Evolutionary conservation across 1,284 basidiomycete genomes (phyloP), one percentile per base, ranked within the genome.

Genomic region (Leccinum subfulvum): DNA sequence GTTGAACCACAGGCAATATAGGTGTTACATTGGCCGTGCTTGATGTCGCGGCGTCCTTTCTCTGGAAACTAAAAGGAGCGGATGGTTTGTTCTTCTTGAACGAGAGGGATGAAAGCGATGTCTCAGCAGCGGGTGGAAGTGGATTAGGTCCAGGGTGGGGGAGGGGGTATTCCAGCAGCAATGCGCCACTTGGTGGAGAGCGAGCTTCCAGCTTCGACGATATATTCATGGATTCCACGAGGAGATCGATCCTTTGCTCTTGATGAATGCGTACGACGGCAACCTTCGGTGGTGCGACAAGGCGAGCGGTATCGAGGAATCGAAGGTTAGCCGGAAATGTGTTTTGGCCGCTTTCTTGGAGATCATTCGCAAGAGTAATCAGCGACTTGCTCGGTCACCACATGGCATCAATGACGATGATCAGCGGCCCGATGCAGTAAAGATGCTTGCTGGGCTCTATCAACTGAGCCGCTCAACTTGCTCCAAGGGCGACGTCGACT

Each of bases 101-200:
- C 41, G 72, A 79, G 16, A 82, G 73, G n/a, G 64, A 44, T 41
- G 65, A 57, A n/a, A 76, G 59, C n/a, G 71, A 60, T 52, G 64
- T 72, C 62, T 72, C 75, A 11, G 68, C 62, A 44, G 28, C 18
- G 3, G 66, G 67, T 26, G 77, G 63, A 52, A 71, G 67, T 4
- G 73, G 63, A 26, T 73, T 67, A 1, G 75, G 69, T 60, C 75
- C 65, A 14, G 72, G 67, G 33, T 73, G 62, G 21, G 71, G 70
- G 13, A 73, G 28, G 28, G 75, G 66, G 71, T 60, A 80, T 67
- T 18, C 75, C 75, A 56, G 78, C 76, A 30, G 76, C 76, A 9
- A 85, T 67, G 4, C 82, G 77, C 57, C 82, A 79, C 66, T 85
- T 85, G 1, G 83, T 85, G 35, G 77, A 75, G 39, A 84, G 75